A percentile compares a stretch with the other conserved stretches of the same genome.
phyloP scores from a whole-genome alignment of 345 rosid genomes.

The Brassica napus region Da-Ae NC_063447.1:39577501-39578000 shows the following conservation, averaged over 20 bases:
- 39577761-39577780: conserved; percentile 47
- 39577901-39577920: conserved; percentile 56
- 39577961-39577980: conserved; percentile 30
- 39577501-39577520: conserved; percentile 33
- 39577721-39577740: conserved; percentile 60
- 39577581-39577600: conserved; percentile 63
- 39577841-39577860: background rate
- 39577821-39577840: background rate
- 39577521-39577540: conserved; percentile 92
- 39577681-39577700: conserved; percentile 18
- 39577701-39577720: conserved; percentile 65
- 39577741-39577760: conserved; percentile 48
- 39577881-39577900: conserved; percentile 58
- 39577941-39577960: conserved; percentile 71
- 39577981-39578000: conserved; percentile 19
- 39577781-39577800: conserved; percentile 61
- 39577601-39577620: conserved; percentile 80
- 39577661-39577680: background rate
- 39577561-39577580: conserved; percentile 73
- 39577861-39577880: background rate
- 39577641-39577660: background rate
- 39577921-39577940: conserved; percentile 66
- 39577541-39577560: conserved; percentile 68
- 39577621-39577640: conserved; percentile 45
- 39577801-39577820: conserved; percentile 61